Evolutionary conservation across 1,139 yeast genomes (phyloP), one percentile per base, ranked within the genome.

Genomic region (Candida neerlandica): DNA sequence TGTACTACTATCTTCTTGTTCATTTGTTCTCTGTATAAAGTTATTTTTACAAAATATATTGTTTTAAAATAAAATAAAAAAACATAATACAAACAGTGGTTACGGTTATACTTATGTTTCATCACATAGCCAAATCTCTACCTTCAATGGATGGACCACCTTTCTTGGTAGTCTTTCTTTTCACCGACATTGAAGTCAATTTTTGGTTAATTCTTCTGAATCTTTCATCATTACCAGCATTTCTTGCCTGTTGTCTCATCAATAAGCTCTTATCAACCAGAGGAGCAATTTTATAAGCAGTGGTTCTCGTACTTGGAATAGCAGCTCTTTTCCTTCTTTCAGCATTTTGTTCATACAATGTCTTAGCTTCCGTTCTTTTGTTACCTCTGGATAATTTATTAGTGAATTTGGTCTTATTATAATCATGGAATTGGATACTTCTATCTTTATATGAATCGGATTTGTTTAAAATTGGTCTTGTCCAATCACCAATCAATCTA

Each of bases 391-490:
- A 65, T 60, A 76, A 71, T 60, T 81, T 78, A 62, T 78, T 76
- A 55, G 77, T 71, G 61, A 71, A 77, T 57, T 71, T 78, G 56
- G 73, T 75, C 56, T 86, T 83, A 65, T 89, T 88, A 70, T 89
- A 91, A 48, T 82, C 84, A 53, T 83, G 80, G 56, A 85, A 81
- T 61, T 81, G 81, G 52, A 94, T 85, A 52, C 84, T 77, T 69
- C 91, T 86, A 69, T 94, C 97, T 68, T 95, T 85, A 73, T 92
- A 94, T 58, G 94, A 90, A 68, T 94, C 98, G 2, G 96, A 87
- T 55, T 96, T 87, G 58, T 96, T 96, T 78, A 95, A 89, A 54
- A 95, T 91, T 37, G 99, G 99, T 67, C 99, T 83, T 7, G 98
- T 94, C 99, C 99, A 94, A 66, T 91, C 96, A 33, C 97, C 96